These are phyloP conservation scores for Millerozyma acaciae DNA, from an alignment of 805 yeast genomes.

Conservation along the genomic window DNA sequence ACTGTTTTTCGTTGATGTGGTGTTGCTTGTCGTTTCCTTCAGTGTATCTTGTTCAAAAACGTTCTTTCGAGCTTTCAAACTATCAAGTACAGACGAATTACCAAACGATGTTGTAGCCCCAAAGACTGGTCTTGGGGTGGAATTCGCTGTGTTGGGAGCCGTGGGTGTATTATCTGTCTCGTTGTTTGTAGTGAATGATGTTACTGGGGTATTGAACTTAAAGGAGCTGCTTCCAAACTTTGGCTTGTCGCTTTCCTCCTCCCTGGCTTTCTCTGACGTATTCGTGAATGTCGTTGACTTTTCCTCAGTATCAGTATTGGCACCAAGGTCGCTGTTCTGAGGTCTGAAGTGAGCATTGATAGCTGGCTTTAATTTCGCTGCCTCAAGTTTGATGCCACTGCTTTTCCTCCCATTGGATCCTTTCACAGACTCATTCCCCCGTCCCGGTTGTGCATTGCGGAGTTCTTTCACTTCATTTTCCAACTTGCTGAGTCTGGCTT, in stretches of 20 bases:
- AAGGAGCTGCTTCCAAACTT: constrained; percentile 20
- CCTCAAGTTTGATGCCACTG: constrained; percentile 5
- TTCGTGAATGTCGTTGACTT: no score
- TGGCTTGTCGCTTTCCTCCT: constrained; percentile 3
- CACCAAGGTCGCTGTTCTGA: background rate
- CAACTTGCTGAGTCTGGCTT: constrained; percentile 14
- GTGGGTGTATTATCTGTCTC: constrained; percentile 9
- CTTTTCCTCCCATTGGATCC: constrained; percentile 5
- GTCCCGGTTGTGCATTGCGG: constrained; percentile 8
- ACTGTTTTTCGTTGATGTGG: constrained; percentile 14
- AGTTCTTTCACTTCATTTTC: constrained; percentile 19
- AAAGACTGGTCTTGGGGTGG: constrained; percentile 19
- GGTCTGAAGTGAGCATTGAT: constrained; percentile 1
- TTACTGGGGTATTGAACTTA: constrained; percentile 15
- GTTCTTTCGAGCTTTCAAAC: constrained; percentile 19
- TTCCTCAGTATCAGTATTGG: no score
- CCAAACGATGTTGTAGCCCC: constrained; percentile 44
- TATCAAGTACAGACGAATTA: constrained; percentile 19
- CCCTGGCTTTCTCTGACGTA: constrained; percentile 2
- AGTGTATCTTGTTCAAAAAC: constrained; percentile 29
- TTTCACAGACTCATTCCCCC: constrained; percentile 12
- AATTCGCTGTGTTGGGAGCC: constrained; percentile 9
- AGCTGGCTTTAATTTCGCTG: background rate
- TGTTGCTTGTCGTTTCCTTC: no score
- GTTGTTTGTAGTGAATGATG: constrained; percentile 9